A percentile compares a stretch with the other conserved stretches of the same genome.
Conservation (phyloP, 306 rosid species). For the Comarum palustre region DNA sequence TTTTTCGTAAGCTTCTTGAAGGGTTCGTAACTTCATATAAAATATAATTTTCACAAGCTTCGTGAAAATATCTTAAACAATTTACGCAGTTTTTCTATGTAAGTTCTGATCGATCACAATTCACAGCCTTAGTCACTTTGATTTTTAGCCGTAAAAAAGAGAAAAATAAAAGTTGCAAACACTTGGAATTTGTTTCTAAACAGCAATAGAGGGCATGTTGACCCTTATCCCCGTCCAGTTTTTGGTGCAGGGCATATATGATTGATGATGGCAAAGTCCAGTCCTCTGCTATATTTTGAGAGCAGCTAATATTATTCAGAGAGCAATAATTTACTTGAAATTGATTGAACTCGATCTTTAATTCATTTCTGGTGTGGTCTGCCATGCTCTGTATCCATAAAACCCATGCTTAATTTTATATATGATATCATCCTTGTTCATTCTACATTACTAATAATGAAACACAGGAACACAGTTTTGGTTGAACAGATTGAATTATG, state of each 20-base stretch:
- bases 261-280: slow-evolving; percentile 19
- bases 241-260: neutral
- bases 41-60: no score
- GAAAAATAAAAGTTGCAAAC: neutral
- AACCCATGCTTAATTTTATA: neutral
- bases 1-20: no score
- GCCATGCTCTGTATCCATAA: slow-evolving; percentile 25
- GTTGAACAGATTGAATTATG: neutral
- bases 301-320: slow-evolving; percentile 7
- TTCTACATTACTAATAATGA: slow-evolving; percentile 13
- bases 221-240: slow-evolving; percentile 13
- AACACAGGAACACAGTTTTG: neutral
- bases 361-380: slow-evolving; percentile 1
- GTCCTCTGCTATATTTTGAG: neutral
- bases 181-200: slow-evolving; percentile 11
- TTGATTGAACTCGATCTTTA: slow-evolving; percentile 11
- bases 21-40: no score
- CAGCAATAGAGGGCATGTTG: slow-evolving; percentile 39
- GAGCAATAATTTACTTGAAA: slow-evolving; percentile 38
- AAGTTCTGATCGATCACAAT: neutral
- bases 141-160: neutral
- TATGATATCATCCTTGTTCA: neutral
- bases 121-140: neutral
- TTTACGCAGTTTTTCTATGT: no score
- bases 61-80: neutral